phyloP scores from a whole-genome alignment of 176 grass and related monocot genomes.

The Rhynchospora pubera region DNA sequence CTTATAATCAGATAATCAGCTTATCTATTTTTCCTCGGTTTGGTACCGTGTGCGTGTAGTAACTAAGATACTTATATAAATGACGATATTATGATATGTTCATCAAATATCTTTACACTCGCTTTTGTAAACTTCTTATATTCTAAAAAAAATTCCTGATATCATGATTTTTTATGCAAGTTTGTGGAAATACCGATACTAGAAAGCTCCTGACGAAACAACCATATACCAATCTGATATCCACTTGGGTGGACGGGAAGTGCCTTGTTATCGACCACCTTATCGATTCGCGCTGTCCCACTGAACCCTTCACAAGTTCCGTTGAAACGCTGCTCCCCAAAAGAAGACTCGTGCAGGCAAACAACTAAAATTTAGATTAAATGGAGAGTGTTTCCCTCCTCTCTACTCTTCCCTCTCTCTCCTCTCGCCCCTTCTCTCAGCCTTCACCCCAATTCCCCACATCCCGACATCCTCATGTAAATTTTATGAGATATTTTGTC shows the following conservation, averaged over 20 bases:
- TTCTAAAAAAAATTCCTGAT: not conserved
- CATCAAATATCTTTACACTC: not conserved
- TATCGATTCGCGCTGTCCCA: not conserved
- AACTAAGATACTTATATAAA: not conserved
- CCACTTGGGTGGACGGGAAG: constrained; percentile 13
- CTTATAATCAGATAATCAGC: too few relatives aligned
- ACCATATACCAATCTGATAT: not conserved
- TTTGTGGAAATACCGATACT: not conserved
- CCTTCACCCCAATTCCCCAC: not conserved
- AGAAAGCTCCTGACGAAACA: too few relatives aligned
- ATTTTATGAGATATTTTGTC: not conserved
- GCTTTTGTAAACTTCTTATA: not conserved
- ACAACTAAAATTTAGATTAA: not conserved
- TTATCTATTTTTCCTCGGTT: too few relatives aligned
- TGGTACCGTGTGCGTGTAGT: too few relatives aligned
- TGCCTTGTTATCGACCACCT: constrained; percentile 5
- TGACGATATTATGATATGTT: not conserved
- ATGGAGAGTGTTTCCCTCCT: constrained; percentile 53
- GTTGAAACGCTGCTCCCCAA: too few relatives aligned
- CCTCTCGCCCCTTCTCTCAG: constrained; percentile 20
- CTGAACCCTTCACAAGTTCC: too few relatives aligned
- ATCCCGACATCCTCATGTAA: constrained; percentile 25
- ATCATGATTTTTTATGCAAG: not conserved
- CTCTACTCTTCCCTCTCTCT: constrained; percentile 34
- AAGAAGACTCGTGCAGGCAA: not conserved